phyloP scores from a whole-genome alignment of 2,329 filamentous ascomycete genomes.

The Microcera coccophila region DNA sequence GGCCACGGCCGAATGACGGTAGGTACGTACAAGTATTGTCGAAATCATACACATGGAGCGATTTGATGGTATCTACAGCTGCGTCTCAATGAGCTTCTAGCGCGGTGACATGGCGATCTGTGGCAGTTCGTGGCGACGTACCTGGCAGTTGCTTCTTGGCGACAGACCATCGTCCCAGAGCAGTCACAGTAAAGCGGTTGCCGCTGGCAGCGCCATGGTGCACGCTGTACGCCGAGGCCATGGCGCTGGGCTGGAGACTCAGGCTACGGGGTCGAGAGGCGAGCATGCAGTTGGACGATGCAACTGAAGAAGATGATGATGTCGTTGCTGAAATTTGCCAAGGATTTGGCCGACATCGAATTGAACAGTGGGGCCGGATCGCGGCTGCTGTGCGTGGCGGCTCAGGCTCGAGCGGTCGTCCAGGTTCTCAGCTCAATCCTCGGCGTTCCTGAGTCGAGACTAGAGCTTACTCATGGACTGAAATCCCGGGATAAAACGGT shows the following conservation, averaged over 20 bases:
- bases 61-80: slow-evolving; percentile 66
- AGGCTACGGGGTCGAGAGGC: slow-evolving; percentile 20
- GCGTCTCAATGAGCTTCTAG: slow-evolving; percentile 10
- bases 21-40: slow-evolving; percentile 77
- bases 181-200: slow-evolving; percentile 59
- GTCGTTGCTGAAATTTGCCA: slow-evolving; percentile 16
- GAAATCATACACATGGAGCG: slow-evolving; percentile 94
- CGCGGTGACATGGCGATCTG: slow-evolving; percentile 10
- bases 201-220: slow-evolving; percentile 33
- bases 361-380: slow-evolving; percentile 5
- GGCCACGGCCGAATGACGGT: neutral
- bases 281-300: slow-evolving; percentile 22
- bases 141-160: slow-evolving; percentile 67
- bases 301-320: slow-evolving; percentile 6
- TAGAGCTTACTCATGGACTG: slow-evolving; percentile 58
- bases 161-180: slow-evolving; percentile 80
- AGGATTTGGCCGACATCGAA: slow-evolving; percentile 12
- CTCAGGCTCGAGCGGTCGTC: slow-evolving; percentile 59
- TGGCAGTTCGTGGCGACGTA: slow-evolving; percentile 33
- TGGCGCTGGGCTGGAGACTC: slow-evolving; percentile 29
- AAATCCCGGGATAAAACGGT: slow-evolving; percentile 65
- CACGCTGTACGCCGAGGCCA: slow-evolving; percentile 39
- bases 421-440: slow-evolving; percentile 59
- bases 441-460: slow-evolving; percentile 58
- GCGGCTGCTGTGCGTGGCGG: slow-evolving; percentile 51